These are phyloP conservation scores for Roridomyces roridus DNA, from an alignment of 768 basidiomycete species.

Conservation along the genomic window DNA sequence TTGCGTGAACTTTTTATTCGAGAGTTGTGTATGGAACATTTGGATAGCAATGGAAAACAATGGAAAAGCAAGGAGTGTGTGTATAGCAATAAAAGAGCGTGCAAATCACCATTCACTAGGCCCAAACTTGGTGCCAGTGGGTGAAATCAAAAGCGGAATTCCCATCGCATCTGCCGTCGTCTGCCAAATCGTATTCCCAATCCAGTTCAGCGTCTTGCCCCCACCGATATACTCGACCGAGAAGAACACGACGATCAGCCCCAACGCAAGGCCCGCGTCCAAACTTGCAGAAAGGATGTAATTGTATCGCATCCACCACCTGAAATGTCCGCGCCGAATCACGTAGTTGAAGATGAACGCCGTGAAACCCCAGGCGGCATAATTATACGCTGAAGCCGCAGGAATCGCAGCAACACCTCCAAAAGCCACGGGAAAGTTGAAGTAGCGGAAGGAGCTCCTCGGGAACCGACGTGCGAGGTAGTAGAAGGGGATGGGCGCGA, in stretches of 20 bases:
- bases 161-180: conserved; percentile 74
- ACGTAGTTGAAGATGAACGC: conserved; percentile 90
- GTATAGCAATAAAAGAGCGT: no score
- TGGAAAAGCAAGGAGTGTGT: no score
- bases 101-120: conserved; percentile 15
- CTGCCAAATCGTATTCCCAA: conserved; percentile 80
- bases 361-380: conserved; percentile 74
- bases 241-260: conserved; percentile 70
- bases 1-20: no score
- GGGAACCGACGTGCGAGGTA: conserved; percentile 82
- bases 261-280: conserved; percentile 67
- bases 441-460: conserved; percentile 79
- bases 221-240: conserved; percentile 58
- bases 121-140: conserved; percentile 17
- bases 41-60: no score
- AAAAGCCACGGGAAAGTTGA: conserved; percentile 89
- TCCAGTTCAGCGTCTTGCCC: conserved; percentile 69
- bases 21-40: no score
- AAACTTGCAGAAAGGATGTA: conserved; percentile 82
- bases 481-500: conserved; percentile 84
- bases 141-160: conserved; percentile 46
- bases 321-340: conserved; percentile 72
- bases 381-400: conserved; percentile 89
- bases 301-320: conserved; percentile 92
- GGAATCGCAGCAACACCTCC: conserved; percentile 77